A percentile compares a stretch with the other conserved stretches of the same genome.
Conservation (phyloP, 129 eudicot species). For the Artemisia annua region DNA sequence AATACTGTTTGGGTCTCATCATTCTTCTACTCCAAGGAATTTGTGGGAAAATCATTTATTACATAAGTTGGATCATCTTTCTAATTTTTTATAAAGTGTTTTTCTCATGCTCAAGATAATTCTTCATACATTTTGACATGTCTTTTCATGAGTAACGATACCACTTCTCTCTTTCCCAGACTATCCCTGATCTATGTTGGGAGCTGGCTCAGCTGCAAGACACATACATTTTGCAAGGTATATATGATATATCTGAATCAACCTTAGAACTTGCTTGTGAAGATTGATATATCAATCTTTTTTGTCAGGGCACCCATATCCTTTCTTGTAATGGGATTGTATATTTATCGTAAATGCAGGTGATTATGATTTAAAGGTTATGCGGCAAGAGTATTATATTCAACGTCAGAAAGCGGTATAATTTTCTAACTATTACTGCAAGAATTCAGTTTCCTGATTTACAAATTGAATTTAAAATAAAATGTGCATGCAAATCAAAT, state of each 20-base stretch:
- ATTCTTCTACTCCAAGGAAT: too few species aligned
- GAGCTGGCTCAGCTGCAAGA: conserved; percentile 98
- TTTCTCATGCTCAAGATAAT: background rate
- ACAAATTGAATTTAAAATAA: conserved; percentile 15
- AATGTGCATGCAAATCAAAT: background rate
- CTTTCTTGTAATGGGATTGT: background rate
- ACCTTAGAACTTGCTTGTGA: background rate
- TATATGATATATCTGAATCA: conserved; percentile 27
- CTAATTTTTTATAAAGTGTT: background rate
- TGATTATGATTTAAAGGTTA: conserved; percentile 95
- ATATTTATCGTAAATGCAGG: conserved; percentile 47
- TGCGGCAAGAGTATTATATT: conserved; percentile 97
- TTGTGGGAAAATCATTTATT: background rate
- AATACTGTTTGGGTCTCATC: too few species aligned
- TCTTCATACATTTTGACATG: conserved; percentile 11
- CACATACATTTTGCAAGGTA: conserved; percentile 97
- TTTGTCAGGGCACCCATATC: background rate
- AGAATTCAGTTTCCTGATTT: conserved; percentile 11
- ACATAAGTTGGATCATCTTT: background rate
- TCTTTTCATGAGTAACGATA: conserved; percentile 13
- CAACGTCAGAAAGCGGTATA: conserved; percentile 90
- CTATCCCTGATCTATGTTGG: conserved; percentile 98
- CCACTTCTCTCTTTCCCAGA: conserved; percentile 44
- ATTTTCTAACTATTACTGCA: conserved; percentile 9
- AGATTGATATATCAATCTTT: background rate